Conservation (phyloP, 1,139 yeast species). For the Suhomyces bolitotheri region DNA sequence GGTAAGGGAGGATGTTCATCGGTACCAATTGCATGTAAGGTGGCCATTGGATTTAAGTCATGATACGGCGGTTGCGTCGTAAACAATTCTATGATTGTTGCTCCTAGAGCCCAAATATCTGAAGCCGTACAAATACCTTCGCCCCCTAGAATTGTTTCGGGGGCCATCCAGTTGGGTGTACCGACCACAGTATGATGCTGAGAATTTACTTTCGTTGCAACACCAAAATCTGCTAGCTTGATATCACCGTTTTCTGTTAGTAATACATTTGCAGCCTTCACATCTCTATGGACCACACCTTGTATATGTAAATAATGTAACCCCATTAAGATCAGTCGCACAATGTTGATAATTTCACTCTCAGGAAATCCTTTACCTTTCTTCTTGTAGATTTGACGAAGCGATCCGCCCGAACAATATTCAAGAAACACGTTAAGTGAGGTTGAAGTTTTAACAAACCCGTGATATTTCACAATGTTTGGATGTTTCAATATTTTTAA, state of each 20-base stretch:
- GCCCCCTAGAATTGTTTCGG: conserved; percentile 70
- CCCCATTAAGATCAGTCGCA: conserved; percentile 74
- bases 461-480: conserved; percentile 87
- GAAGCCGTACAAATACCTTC: conserved; percentile 88
- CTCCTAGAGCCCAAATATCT: conserved; percentile 93
- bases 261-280: conserved; percentile 75
- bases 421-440: conserved; percentile 70
- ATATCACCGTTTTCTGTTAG: conserved; percentile 60
- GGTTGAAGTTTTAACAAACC: conserved; percentile 71
- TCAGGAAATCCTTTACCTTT: conserved; percentile 62
- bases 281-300: conserved; percentile 76
- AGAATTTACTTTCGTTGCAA: conserved; percentile 56
- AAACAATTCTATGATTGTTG: conserved; percentile 82
- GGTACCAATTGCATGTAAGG: conserved; percentile 88
- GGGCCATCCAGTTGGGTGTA: conserved; percentile 89
- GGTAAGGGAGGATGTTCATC: conserved; percentile 84
- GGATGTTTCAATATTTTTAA: conserved; percentile 79
- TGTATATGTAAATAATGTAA: conserved; percentile 66
- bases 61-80: conserved; percentile 90
- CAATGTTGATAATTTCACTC: conserved; percentile 55
- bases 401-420: conserved; percentile 84
- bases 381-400: conserved; percentile 64
- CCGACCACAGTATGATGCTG: conserved; percentile 55
- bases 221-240: conserved; percentile 79
- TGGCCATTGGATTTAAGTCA: conserved; percentile 79